Percentiles rank a stretch among this genome's conserved stretches.
Evolutionary conservation across 371 early-diverging fungal genomes (phyloP).

Genomic region (Lichtheimia ornata): DNA sequence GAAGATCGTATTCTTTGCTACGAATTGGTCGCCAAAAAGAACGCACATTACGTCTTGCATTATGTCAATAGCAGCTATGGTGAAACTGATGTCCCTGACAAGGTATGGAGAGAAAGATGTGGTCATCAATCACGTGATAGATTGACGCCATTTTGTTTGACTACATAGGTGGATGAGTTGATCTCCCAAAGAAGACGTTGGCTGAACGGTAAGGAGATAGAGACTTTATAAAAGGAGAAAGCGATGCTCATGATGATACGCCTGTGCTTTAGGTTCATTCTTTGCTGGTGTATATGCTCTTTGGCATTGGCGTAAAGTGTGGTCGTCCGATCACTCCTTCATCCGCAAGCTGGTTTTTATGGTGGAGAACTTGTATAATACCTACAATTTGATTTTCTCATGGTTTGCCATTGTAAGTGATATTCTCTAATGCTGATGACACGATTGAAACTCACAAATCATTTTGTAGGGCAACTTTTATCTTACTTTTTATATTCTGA

Average conservation of each 20-base stretch:
- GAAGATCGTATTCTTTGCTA: slow-evolving; percentile 91
- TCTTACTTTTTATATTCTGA: slow-evolving; percentile 73
- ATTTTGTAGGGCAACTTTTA: slow-evolving; percentile 76
- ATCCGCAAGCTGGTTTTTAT: slow-evolving; percentile 65
- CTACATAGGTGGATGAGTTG: slow-evolving; percentile 69
- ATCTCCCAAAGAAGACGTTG: slow-evolving; percentile 89
- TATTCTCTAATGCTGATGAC: slow-evolving; percentile 18
- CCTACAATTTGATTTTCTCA: slow-evolving; percentile 71
- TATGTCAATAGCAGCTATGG: slow-evolving; percentile 72
- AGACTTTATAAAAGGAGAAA: not conserved
- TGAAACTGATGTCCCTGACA: slow-evolving; percentile 88
- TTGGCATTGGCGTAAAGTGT: slow-evolving; percentile 77
- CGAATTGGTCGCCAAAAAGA: slow-evolving; percentile 79
- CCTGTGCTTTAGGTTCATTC: slow-evolving; percentile 69
- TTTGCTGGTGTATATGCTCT: slow-evolving; percentile 91
- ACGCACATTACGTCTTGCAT: slow-evolving; percentile 68
- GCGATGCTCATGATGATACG: not conserved
- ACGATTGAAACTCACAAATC: slow-evolving; percentile 11
- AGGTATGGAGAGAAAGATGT: not conserved
- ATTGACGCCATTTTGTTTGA: not conserved
- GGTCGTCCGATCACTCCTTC: slow-evolving; percentile 69
- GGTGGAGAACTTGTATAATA: slow-evolving; percentile 74
- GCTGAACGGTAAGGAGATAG: slow-evolving; percentile 68
- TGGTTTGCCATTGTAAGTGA: slow-evolving; percentile 72
- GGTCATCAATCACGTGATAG: not conserved